phyloP scores from a whole-genome alignment of 2,329 filamentous ascomycete species.

The Hypoxylon sp. region DNA sequence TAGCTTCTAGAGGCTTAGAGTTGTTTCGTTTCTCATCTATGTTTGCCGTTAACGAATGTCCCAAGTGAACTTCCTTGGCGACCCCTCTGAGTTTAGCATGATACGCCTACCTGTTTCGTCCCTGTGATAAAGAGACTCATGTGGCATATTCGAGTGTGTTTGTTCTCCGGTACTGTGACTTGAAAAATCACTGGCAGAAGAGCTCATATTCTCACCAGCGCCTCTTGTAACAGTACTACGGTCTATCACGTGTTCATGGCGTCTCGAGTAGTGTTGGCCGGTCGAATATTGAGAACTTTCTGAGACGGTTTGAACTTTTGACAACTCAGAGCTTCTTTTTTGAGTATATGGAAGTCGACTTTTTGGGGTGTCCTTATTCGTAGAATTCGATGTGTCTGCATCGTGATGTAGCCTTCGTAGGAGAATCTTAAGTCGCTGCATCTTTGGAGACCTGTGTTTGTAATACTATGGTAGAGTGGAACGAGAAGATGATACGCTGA shows the following conservation, averaged over 20 bases:
- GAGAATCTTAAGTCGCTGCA: conserved; percentile 27
- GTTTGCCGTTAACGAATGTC: neutral
- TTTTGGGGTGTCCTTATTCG: neutral
- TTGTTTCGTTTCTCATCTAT: neutral
- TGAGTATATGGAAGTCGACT: neutral
- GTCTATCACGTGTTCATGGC: neutral
- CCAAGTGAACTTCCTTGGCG: neutral
- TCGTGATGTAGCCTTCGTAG: conserved; percentile 18
- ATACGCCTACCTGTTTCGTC: neutral
- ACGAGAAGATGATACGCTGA: neutral
- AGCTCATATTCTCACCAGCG: neutral
- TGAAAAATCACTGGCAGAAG: neutral
- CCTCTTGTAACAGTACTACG: neutral
- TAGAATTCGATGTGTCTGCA: neutral
- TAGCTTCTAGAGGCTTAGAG: neutral
- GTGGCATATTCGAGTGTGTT: neutral
- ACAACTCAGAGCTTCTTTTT: conserved; percentile 2
- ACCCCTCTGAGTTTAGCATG: neutral
- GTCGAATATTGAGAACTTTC: neutral
- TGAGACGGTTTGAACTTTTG: neutral
- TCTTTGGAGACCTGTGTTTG: neutral
- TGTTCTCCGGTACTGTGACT: neutral
- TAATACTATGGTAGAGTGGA: neutral
- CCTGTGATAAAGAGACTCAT: neutral
- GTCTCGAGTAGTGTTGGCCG: neutral